phyloP scores from a whole-genome alignment of 768 basidiomycete species.

The Tricholoma sp. region DNA sequence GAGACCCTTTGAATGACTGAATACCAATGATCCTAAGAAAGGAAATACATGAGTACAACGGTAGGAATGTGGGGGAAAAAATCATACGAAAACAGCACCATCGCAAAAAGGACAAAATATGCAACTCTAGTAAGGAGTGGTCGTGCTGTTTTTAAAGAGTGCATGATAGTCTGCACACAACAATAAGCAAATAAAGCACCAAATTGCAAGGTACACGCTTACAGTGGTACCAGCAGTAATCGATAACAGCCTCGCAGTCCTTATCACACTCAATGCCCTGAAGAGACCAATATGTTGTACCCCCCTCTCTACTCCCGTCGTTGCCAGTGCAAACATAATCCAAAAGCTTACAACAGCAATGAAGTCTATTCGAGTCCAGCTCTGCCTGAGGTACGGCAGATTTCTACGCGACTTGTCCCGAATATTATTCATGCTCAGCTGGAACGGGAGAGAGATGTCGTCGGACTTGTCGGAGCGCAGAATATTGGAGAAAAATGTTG shows the following conservation, averaged over 20 bases:
- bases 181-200: neutral
- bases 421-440: constrained; percentile 49
- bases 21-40: constrained; percentile 78
- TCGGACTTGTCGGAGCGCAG: constrained; percentile 43
- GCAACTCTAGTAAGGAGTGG: constrained; percentile 88
- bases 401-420: constrained; percentile 57
- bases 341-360: constrained; percentile 85
- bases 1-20: constrained; percentile 86
- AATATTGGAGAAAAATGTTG: constrained; percentile 46
- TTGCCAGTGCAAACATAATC: constrained; percentile 72
- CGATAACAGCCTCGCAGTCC: constrained; percentile 76
- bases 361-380: constrained; percentile 88
- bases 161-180: constrained; percentile 66
- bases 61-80: neutral
- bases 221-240: constrained; percentile 92
- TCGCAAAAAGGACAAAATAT: constrained; percentile 88
- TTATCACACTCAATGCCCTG: constrained; percentile 80
- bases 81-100: constrained; percentile 79
- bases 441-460: constrained; percentile 54
- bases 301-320: constrained; percentile 62
- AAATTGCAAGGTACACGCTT: constrained; percentile 21
- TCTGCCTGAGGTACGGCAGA: constrained; percentile 86
- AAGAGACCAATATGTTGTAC: constrained; percentile 78
- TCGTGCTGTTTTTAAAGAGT: constrained; percentile 83
- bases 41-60: neutral